Evolutionary conservation across 371 early-diverging fungal genomes (phyloP), one percentile per base, ranked within the genome.

Genomic region (Mucor velutinosus): DNA sequence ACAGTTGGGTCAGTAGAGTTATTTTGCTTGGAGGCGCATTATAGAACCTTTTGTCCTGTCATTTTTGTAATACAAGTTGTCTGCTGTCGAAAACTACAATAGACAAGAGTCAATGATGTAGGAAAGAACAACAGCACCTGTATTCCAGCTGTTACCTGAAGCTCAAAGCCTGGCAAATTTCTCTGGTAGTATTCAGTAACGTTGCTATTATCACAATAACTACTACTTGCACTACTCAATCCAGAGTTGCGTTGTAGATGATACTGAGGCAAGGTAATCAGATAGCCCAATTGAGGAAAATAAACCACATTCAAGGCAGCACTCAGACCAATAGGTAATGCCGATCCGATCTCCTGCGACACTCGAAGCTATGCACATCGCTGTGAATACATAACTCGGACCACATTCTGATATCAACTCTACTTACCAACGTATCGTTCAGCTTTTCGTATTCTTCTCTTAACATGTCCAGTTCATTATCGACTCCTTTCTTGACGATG

Each of bases 281-380:
- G 72, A 64, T 89, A 94, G 1, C 94, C 94, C 4, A 94, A 82
- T 76, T 92, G 90, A 4, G 94, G 94, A 72, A 93, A 93, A 69
- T 94, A 94, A 7, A 94, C 86, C 7, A 94, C 93, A 60, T 91
- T 91, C 58, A 93, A 66, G 0, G 79, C 67, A 6, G 76, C 69
- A 0, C 84, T 79, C 58, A 87, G 74, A 17, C 79, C 74, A 10
- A 72, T 57, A 0, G 90, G 90, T 7, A 93, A 72, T 2, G 65
- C 72, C 10, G 58, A 47, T 21, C 81, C 80, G 14, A 93, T 84
- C 23, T 88, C 85, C 45, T 78, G 76, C 3, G 93, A 92, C 0
- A 89, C 87, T 51, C 84, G 71, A 0, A 87, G 82, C 87, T 92
- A 59, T 29, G 57, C 8, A 33, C 23, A 12, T 4, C 3, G 51